Conservation (phyloP, 805 yeast species). For the Ogataea trehaloabstinens region DNA sequence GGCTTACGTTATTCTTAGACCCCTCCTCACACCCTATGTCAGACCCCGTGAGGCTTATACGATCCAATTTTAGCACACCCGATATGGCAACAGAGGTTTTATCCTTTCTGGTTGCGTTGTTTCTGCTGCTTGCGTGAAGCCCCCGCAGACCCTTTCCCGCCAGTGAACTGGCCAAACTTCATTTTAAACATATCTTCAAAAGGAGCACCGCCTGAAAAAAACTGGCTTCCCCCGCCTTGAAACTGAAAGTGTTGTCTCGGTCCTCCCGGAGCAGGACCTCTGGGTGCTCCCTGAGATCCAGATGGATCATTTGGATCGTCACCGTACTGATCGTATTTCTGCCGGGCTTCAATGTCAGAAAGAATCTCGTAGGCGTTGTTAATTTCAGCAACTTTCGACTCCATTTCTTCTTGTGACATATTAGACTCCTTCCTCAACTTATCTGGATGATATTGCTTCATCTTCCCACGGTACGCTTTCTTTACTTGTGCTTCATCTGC, state of each 20-base stretch:
- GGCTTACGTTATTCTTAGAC: no score
- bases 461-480: constrained; percentile 74
- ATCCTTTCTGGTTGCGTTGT: no score
- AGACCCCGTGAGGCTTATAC: no score
- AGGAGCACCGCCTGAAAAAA: constrained; percentile 7
- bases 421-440: constrained; percentile 64
- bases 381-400: constrained; percentile 83
- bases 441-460: constrained; percentile 89
- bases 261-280: constrained; percentile 8
- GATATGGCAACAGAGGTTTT: no score
- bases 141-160: background rate
- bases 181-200: constrained; percentile 9
- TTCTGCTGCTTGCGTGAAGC: background rate
- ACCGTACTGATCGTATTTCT: constrained; percentile 54
- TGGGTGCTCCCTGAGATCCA: constrained; percentile 6
- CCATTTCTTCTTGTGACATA: constrained; percentile 64
- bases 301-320: constrained; percentile 24
- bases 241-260: constrained; percentile 8
- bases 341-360: constrained; percentile 60
- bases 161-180: constrained; percentile 10
- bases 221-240: constrained; percentile 2
- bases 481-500: constrained; percentile 75
- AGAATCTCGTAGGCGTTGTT: constrained; percentile 91
- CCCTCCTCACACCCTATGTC: no score
- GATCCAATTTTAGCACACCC: no score